Conservation (phyloP, 805 yeast genomes). For the Spathaspora gorwiae region DNA sequence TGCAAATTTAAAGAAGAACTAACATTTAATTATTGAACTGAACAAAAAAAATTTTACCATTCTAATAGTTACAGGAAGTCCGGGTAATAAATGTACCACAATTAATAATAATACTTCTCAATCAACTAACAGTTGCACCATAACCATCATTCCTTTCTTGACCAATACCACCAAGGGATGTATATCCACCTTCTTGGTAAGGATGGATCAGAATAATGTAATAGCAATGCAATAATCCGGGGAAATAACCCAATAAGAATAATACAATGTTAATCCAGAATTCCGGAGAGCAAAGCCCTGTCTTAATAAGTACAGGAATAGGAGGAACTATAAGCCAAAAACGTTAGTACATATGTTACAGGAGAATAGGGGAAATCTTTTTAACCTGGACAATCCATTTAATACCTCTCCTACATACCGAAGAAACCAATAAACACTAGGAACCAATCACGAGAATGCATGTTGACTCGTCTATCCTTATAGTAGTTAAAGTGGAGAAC, state of each 20-base stretch:
- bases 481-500: too few species aligned
- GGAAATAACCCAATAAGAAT: conserved; percentile 67
- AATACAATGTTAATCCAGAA: conserved; percentile 64
- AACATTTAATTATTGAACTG: too few species aligned
- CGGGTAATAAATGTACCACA: too few species aligned
- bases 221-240: conserved; percentile 75
- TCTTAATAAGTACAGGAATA: conserved; percentile 67
- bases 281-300: conserved; percentile 72
- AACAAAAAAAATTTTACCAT: too few species aligned
- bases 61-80: too few species aligned
- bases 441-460: conserved; percentile 54
- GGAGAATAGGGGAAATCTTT: not conserved
- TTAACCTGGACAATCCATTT: not conserved
- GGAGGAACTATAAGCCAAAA: conserved; percentile 53
- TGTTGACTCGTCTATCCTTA: conserved; percentile 6
- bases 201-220: conserved; percentile 77
- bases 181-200: conserved; percentile 22
- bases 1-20: too few species aligned
- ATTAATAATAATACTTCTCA: too few species aligned
- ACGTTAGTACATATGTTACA: conserved; percentile 3
- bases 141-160: not conserved
- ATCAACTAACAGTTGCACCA: too few species aligned
- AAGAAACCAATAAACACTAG: conserved; percentile 65
- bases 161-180: conserved; percentile 16
- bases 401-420: conserved; percentile 11